phyloP scores from a whole-genome alignment of 31 red algal genomes.

The Odonthalia washingtoniensis region DNA sequence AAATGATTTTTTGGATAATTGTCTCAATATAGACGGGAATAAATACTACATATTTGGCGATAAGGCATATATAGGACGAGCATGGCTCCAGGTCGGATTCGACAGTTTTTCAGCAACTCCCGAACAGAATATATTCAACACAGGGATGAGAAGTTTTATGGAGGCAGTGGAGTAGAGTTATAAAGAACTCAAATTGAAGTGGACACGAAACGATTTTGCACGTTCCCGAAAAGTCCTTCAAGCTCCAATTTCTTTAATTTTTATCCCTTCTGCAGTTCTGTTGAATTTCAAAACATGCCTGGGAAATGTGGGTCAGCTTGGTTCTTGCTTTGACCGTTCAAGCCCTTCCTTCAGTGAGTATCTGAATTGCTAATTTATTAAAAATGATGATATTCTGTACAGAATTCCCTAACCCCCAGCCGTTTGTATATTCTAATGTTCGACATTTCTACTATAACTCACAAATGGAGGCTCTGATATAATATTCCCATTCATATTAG shows the following conservation, averaged over 20 bases:
- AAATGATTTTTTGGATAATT: not conserved
- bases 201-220: conserved; percentile 27
- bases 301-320: conserved; percentile 15
- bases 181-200: conserved; percentile 37
- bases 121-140: not conserved
- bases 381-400: too few species aligned
- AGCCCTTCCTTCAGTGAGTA: too few species aligned
- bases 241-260: conserved; percentile 32
- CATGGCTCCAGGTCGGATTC: not conserved
- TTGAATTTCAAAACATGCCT: conserved; percentile 27
- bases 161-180: conserved; percentile 30
- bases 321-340: not conserved
- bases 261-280: conserved; percentile 23
- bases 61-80: not conserved
- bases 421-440: too few species aligned
- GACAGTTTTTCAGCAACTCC: not conserved
- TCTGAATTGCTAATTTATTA: too few species aligned
- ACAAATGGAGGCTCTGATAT: too few species aligned
- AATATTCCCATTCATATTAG: too few species aligned
- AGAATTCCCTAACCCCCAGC: too few species aligned
- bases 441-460: too few species aligned
- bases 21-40: not conserved
- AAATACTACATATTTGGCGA: not conserved
- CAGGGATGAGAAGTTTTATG: not conserved
- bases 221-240: conserved; percentile 37